Conservation (phyloP, 805 yeast genomes). For the Cyberlindnera sargentensis region DNA sequence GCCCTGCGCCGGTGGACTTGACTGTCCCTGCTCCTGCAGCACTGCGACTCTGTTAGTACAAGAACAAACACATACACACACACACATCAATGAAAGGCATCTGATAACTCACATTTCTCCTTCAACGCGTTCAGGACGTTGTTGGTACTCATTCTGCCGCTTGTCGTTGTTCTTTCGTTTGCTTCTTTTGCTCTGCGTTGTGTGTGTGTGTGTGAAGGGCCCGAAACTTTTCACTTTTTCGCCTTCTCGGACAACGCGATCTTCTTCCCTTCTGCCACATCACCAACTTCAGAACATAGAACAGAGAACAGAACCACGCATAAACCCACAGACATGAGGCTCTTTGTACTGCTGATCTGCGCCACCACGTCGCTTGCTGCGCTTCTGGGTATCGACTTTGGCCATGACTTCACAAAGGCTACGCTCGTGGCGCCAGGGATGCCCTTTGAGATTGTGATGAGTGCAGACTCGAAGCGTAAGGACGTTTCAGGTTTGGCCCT, state of each 20-base stretch:
- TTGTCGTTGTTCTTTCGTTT: not conserved
- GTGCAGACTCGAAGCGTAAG: conserved; percentile 88
- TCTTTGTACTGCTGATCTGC: conserved; percentile 3
- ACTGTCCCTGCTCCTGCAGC: conserved; percentile 9
- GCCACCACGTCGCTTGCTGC: conserved; percentile 38
- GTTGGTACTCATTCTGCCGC: conserved; percentile 15
- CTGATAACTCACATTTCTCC: conserved; percentile 16
- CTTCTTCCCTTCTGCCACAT: no score
- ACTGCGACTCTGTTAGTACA: conserved; percentile 9
- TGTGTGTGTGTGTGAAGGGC: not conserved
- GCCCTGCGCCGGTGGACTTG: conserved; percentile 17
- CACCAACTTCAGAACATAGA: not conserved
- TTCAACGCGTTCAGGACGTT: conserved; percentile 20
- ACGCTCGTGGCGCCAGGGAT: conserved; percentile 87
- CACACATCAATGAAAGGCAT: not conserved
- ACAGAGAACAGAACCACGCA: not conserved
- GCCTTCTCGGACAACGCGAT: no score
- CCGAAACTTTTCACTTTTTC: not conserved
- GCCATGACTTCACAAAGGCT: conserved; percentile 82
- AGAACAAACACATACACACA: not conserved
- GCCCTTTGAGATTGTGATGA: conserved; percentile 78
- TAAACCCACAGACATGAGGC: conserved; percentile 2
- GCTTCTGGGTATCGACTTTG: conserved; percentile 82
- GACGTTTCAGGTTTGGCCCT: conserved; percentile 76
- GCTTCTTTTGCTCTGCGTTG: not conserved